Conservation (phyloP, 345 rosid species). For the Euphorbia lathyris region DNA sequence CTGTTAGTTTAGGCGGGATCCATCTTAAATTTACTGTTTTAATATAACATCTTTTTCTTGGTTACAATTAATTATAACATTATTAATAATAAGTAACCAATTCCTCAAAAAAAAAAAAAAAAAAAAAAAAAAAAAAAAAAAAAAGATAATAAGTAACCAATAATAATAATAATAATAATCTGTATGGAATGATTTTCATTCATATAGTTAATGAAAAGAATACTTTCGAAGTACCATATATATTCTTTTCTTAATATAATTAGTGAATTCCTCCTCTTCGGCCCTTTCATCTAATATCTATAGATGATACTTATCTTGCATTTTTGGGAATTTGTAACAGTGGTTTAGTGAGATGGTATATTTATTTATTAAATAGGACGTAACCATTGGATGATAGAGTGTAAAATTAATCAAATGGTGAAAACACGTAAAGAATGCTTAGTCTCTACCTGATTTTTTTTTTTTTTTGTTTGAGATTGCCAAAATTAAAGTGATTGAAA, state of each 20-base stretch:
- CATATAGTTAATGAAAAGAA: neutral
- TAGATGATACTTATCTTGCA: neutral
- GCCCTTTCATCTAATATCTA: neutral
- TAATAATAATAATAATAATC: no score
- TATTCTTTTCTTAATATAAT: neutral
- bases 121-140: no score
- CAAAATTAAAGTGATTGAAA: neutral
- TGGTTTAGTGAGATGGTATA: neutral
- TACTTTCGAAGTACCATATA: neutral
- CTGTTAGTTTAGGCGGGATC: conserved; percentile 4
- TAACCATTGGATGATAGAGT: neutral
- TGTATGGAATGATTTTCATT: neutral
- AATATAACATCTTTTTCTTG: no score
- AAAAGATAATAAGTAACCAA: no score
- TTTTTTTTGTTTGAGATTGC: neutral
- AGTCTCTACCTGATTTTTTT: no score
- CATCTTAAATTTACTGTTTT: neutral
- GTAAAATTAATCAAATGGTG: no score
- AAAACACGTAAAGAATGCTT: no score
- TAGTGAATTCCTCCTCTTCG: neutral
- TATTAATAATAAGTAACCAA: no score
- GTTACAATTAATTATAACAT: no score
- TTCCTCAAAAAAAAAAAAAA: no score
- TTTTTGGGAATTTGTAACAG: neutral
- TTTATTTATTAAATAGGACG: no score